phyloP scores from a whole-genome alignment of 176 grass and related monocot species.

The Eremochloa ophiuroides region DNA sequence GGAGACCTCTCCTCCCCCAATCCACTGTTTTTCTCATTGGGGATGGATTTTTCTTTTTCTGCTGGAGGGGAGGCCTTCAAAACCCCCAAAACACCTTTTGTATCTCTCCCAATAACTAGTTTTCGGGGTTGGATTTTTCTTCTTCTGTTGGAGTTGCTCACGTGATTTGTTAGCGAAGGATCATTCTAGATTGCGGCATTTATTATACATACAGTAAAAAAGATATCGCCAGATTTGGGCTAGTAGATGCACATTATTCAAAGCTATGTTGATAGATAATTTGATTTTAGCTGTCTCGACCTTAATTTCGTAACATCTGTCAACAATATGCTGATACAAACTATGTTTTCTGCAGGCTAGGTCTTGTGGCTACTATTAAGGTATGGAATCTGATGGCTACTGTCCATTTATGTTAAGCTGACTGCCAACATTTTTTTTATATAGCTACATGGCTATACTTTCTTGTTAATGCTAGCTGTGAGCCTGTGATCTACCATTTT shows the following conservation, averaged over 20 bases:
- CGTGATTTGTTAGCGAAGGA: not conserved
- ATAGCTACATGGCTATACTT: not conserved
- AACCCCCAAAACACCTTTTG: too few relatives aligned
- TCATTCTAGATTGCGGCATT: not conserved
- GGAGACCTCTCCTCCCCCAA: too few relatives aligned
- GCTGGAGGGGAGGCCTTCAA: too few relatives aligned
- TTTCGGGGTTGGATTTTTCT: too few relatives aligned
- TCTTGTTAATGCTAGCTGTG: not conserved
- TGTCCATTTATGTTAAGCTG: slow-evolving; percentile 1
- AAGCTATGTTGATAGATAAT: not conserved
- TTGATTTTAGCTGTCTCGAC: not conserved
- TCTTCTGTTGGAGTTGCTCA: too few relatives aligned
- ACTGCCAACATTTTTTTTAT: not conserved
- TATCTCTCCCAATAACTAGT: too few relatives aligned
- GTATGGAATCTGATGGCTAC: slow-evolving; percentile 29
- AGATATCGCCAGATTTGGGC: not conserved
- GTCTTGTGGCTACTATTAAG: slow-evolving; percentile 87
- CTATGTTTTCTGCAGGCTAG: slow-evolving; percentile 54
- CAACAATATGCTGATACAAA: not conserved
- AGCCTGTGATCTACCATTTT: not conserved
- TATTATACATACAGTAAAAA: not conserved
- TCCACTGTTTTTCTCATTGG: too few relatives aligned
- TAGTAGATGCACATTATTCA: not conserved
- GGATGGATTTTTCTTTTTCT: too few relatives aligned
- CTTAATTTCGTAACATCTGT: not conserved